Conservation (phyloP, 1,284 basidiomycete species). For the Heliocybe sulcata region DNA sequence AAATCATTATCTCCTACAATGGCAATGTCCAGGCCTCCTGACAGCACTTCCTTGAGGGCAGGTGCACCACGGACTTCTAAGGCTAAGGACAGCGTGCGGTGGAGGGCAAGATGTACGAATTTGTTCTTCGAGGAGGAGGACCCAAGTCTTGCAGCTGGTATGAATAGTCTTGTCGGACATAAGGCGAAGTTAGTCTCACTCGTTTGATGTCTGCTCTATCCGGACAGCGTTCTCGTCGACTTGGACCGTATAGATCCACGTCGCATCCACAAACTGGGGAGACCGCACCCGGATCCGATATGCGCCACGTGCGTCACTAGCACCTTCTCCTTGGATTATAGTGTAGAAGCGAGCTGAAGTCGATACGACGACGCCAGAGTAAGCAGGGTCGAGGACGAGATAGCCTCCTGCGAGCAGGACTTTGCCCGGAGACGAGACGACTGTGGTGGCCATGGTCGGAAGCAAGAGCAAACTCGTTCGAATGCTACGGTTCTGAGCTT, state of each 20-base stretch:
- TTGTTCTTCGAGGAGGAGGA: conserved; percentile 56
- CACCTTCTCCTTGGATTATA: conserved; percentile 33
- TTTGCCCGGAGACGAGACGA: conserved; percentile 92
- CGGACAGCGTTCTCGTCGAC: conserved; percentile 31
- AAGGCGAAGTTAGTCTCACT: conserved; percentile 21
- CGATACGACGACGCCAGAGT: conserved; percentile 82
- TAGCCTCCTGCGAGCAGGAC: conserved; percentile 93
- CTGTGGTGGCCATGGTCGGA: conserved; percentile 37
- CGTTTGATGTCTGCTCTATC: conserved; percentile 38
- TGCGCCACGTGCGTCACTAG: conserved; percentile 13
- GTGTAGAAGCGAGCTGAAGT: conserved; percentile 95
- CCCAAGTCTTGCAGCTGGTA: conserved; percentile 12
- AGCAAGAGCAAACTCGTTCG: background rate
- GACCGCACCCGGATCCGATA: conserved; percentile 70
- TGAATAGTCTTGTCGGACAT: conserved; percentile 6
- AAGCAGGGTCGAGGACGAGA: conserved; percentile 82
- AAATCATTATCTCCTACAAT: conserved; percentile 97
- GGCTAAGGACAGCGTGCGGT: conserved; percentile 68
- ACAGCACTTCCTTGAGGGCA: conserved; percentile 37
- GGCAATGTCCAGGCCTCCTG: conserved; percentile 60
- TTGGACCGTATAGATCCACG: conserved; percentile 69
- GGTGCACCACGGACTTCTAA: conserved; percentile 44
- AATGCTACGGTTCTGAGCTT: background rate
- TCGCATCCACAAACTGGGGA: conserved; percentile 82
- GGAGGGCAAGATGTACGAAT: conserved; percentile 86